Evolutionary conservation across 352 stramenopile genomes (phyloP).

Genomic region (Elongisporangium undulatum): DNA sequence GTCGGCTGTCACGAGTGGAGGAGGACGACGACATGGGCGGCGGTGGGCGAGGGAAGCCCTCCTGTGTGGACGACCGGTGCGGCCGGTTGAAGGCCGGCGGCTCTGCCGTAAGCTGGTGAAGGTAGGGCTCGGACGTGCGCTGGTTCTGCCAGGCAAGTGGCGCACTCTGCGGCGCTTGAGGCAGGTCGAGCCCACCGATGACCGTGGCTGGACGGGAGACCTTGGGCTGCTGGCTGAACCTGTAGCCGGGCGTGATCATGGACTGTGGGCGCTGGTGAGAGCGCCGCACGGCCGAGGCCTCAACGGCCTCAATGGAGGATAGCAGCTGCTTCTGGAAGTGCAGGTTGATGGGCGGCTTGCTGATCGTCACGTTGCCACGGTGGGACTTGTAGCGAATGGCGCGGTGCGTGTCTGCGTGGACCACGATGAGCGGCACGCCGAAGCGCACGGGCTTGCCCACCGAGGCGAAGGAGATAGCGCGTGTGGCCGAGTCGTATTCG

Average conservation of each 20-base stretch:
- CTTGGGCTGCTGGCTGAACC: neutral
- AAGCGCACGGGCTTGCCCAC: slow-evolving; percentile 61
- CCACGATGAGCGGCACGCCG: slow-evolving; percentile 43
- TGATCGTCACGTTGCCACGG: slow-evolving; percentile 59
- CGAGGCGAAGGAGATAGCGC: slow-evolving; percentile 41
- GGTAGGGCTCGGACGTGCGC: neutral
- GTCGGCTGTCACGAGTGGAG: neutral
- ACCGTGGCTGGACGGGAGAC: neutral
- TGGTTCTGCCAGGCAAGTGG: neutral
- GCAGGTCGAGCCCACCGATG: neutral
- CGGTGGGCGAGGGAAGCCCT: neutral
- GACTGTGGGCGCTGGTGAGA: slow-evolving; percentile 20
- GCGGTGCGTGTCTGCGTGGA: slow-evolving; percentile 55
- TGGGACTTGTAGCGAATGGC: slow-evolving; percentile 61
- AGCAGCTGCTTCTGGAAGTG: slow-evolving; percentile 56
- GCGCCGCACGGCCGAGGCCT: slow-evolving; percentile 30
- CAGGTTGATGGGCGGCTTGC: slow-evolving; percentile 59
- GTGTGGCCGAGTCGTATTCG: slow-evolving; percentile 46
- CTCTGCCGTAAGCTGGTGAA: neutral
- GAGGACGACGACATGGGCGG: neutral
- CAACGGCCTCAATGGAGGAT: slow-evolving; percentile 38
- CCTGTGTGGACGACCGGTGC: neutral
- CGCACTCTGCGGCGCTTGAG: neutral
- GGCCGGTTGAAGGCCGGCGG: neutral
- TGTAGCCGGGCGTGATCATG: slow-evolving; percentile 1